Conservation (phyloP, 2,329 filamentous ascomycete species). For the Dactylonectria estremocensis region DNA sequence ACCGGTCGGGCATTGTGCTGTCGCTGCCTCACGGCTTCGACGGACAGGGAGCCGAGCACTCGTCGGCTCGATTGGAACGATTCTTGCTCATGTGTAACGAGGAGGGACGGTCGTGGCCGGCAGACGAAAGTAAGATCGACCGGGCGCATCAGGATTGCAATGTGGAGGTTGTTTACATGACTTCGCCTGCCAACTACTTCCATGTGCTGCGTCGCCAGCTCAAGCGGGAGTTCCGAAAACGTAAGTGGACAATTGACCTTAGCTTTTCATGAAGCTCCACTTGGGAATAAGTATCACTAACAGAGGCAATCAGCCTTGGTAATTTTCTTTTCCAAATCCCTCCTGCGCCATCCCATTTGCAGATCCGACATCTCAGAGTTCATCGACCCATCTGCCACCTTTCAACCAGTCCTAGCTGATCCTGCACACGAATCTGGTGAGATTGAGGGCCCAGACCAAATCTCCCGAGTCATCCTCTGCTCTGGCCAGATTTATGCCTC, state of each 20-base stretch:
- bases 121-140: conserved; percentile 83
- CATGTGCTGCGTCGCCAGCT: conserved; percentile 96
- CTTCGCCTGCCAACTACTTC: conserved; percentile 93
- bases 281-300: neutral
- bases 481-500: conserved; percentile 86
- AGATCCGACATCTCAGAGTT: conserved; percentile 92
- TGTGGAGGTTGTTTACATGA: conserved; percentile 98
- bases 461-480: conserved; percentile 94
- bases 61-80: conserved; percentile 94
- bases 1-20: conserved; percentile 94
- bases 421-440: conserved; percentile 81
- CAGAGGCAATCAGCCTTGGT: conserved; percentile 77
- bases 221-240: conserved; percentile 98
- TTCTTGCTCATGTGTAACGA: conserved; percentile 98
- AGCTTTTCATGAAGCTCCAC: neutral
- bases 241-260: conserved; percentile 67
- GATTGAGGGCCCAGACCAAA: conserved; percentile 84
- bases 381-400: conserved; percentile 84
- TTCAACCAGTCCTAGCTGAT: conserved; percentile 95
- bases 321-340: conserved; percentile 97
- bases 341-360: conserved; percentile 92
- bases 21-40: conserved; percentile 98
- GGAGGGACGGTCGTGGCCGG: conserved; percentile 92
- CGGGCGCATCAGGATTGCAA: conserved; percentile 99
- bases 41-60: conserved; percentile 97